These are phyloP conservation scores for Yamadazyma blattariae DNA, from an alignment of 1,139 yeast genomes.

Conservation along the genomic window DNA sequence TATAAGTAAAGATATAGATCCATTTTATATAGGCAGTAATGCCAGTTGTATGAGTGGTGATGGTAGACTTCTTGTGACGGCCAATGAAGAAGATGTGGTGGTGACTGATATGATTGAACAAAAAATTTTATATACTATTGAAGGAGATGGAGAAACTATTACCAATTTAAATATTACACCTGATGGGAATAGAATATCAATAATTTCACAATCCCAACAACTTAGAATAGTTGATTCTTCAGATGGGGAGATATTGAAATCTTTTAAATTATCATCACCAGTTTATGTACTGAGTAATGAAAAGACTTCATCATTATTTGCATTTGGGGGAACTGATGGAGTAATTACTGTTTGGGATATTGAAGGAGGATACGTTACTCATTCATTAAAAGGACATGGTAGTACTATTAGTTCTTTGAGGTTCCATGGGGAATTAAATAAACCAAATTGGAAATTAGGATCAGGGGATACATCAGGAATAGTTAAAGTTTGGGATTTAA, in stretches of 20 bases:
- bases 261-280: constrained; percentile 68
- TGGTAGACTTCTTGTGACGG: constrained; percentile 74
- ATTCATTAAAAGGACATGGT: constrained; percentile 90
- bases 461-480: constrained; percentile 89
- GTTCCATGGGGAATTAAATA: constrained; percentile 71
- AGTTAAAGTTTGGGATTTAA: constrained; percentile 88
- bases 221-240: constrained; percentile 59
- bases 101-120: constrained; percentile 63
- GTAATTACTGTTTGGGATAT: constrained; percentile 90
- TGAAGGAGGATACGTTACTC: constrained; percentile 84
- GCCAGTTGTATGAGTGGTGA: constrained; percentile 67
- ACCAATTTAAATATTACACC: constrained; percentile 77
- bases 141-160: constrained; percentile 83
- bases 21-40: constrained; percentile 85
- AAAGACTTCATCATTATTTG: constrained; percentile 77
- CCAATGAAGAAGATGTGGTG: constrained; percentile 70
- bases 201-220: constrained; percentile 82
- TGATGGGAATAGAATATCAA: constrained; percentile 66
- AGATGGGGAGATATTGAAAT: constrained; percentile 47
- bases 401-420: constrained; percentile 79
- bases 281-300: constrained; percentile 78
- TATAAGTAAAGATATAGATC: constrained; percentile 41
- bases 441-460: constrained; percentile 73
- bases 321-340: constrained; percentile 96
- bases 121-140: constrained; percentile 56